Percentiles rank a stretch among this genome's conserved stretches.
Evolutionary conservation across 2,329 filamentous ascomycete genomes (phyloP).

Genomic region (Emmonsia crescens): DNA sequence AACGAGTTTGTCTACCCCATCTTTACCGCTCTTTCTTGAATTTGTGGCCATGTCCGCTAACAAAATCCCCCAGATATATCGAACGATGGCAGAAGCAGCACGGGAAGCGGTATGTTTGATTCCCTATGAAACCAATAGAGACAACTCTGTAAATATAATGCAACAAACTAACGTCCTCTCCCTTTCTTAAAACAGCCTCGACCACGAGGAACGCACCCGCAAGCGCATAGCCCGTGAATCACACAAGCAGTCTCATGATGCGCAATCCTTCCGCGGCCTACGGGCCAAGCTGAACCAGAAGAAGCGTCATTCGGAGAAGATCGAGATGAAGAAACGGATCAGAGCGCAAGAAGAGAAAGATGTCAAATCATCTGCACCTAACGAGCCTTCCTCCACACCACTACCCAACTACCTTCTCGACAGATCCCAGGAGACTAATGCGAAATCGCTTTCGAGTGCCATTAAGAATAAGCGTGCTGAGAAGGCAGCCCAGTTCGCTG

Average conservation of each 20-base stretch:
- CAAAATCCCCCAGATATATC: conserved; percentile 42
- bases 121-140: neutral
- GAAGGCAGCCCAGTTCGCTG: conserved; percentile 86
- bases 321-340: conserved; percentile 93
- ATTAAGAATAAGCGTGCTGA: conserved; percentile 95
- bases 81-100: conserved; percentile 64
- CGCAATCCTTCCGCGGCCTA: conserved; percentile 85
- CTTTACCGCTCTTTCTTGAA: conserved; percentile 9
- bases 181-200: conserved; percentile 43
- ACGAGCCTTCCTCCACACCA: conserved; percentile 68
- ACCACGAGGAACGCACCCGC: conserved; percentile 78
- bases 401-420: conserved; percentile 91
- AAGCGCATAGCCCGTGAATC: conserved; percentile 82
- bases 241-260: conserved; percentile 78
- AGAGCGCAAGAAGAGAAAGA: conserved; percentile 92
- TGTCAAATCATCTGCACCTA: conserved; percentile 70
- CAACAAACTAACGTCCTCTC: conserved; percentile 17
- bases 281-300: conserved; percentile 88
- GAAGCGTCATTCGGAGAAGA: conserved; percentile 94
- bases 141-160: neutral
- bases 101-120: conserved; percentile 36
- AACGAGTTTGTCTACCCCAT: conserved; percentile 31
- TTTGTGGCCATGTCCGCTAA: conserved; percentile 6
- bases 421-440: conserved; percentile 56
- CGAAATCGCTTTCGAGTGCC: conserved; percentile 66